Evolutionary conservation across 106 monocot species (phyloP), one percentile per base, ranked within the genome.

Genomic region (Platanthera guangdongensis): DNA sequence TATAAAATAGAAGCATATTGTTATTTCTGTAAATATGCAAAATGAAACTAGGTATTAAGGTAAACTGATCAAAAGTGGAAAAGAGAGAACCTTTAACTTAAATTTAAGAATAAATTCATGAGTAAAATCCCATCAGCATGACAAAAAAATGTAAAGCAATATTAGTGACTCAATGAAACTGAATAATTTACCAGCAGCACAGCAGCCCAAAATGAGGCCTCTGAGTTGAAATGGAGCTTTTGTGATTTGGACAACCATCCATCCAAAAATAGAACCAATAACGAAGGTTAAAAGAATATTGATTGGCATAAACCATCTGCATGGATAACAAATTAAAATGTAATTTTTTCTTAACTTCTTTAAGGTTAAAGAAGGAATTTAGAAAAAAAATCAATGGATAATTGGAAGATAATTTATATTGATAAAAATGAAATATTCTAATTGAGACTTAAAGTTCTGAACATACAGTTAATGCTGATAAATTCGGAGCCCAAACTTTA

Each of bases 251-350:
- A 87, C 79, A 49, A 94, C 79, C 70, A 86, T 49, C 90, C 94
- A 90, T 78, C 94, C 94, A 68, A 94, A 80, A 16, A 57, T 72
- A 68, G 81, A 88, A 77, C 94, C 94, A 72, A 90, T 12, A 18
- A 85, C n/a, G 22, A 78, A 86, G 50, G 88, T 87, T 57, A 90
- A 72, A 77, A 94, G 76, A 15, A 94, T 71, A 82, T 94, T 94
- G 53, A 94, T 52, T 57, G 94, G 94, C 94, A 94, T 94, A 82
- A 94, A 94, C 94, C 94, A 94, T 83, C 94, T 94, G 88, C 74
- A 79, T 0, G 32, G 53, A 18, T 13, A 71, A 69, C 46, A 64
- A 67, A 30, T 67, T 67, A 9, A 8, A 7, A 67, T 67, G 0
- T 67, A 67, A n/a, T n/a, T 67, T 67, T 67, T 67, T 39, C 16